Evolutionary conservation across 352 stramenopile genomes (phyloP), one percentile per base, ranked within the genome.

Genomic region (Pythium angustatum): DNA sequence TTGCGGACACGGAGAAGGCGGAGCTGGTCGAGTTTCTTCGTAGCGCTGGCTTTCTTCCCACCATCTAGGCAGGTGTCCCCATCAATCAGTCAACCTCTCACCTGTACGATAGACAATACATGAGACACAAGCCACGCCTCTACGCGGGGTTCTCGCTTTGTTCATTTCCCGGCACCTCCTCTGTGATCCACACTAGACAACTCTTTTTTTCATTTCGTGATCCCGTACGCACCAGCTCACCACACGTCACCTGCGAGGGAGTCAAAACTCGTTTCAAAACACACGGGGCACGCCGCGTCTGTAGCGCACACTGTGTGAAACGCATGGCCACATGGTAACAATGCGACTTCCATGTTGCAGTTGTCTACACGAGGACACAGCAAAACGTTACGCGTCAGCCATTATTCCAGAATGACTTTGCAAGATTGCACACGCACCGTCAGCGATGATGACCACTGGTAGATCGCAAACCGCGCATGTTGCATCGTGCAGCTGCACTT

Each of bases 401-500:
- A 47, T 19, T 59, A 45, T 28, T 24, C 9, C 17, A 26, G 27
- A 26, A 4, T 48, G 19, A 48, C 10, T n/a, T 4, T 48, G 6
- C 19, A 30, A 33, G 3, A 57, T 3, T 17, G 24, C 33, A 11
- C 10, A 73, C 74, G 21, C 77, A 96, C 87, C 78, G 50, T 90
- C 79, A 24, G 69, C 72, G 62, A 96, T 88, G 36, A 94, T 87
- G 49, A 96, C 79, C 12, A 96, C 83, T 15, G 87, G 81, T 9
- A 96, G 73, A 26, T 94, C 85, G 48, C 87, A 96, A 31, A 70
- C 61, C 3, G 71, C 73, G 53, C 87, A 96, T 2, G 74, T 86
- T 14, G 79, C 88, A 64, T 96, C 85, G 49, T 96, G 87, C 10
- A 96, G 66, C 56, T 94, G 85, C 26, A 96, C 81, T 65, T 94